These are phyloP conservation scores for Cyclospora cayetanensis DNA, from an alignment of 169 alveolate species.

Conservation along the genomic window DNA sequence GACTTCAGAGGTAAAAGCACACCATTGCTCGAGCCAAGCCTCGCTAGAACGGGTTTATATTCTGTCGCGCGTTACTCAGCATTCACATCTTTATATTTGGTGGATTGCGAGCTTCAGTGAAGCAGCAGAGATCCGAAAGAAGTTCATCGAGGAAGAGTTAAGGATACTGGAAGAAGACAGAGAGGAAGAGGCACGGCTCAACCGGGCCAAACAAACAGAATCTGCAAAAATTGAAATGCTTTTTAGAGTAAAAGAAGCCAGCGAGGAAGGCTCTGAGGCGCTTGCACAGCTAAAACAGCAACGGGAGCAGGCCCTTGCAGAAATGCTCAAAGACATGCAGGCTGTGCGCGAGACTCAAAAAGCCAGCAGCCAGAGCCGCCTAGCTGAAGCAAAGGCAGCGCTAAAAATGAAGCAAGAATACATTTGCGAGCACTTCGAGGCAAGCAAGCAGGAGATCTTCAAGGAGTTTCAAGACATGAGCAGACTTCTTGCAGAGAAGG, in stretches of 20 bases:
- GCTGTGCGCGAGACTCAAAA: constrained; percentile 31
- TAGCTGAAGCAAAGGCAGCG: constrained; percentile 27
- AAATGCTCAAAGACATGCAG: constrained; percentile 48
- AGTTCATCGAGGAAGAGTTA: constrained; percentile 10
- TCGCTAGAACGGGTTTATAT: too few species aligned
- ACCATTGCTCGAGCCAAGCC: background rate
- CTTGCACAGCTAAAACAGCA: background rate
- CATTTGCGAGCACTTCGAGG: constrained; percentile 46
- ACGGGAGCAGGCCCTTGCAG: constrained; percentile 51
- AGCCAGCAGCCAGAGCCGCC: constrained; percentile 20
- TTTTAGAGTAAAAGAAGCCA: constrained; percentile 41
- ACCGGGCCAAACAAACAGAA: constrained; percentile 46
- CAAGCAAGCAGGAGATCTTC: constrained; percentile 16
- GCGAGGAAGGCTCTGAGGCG: constrained; percentile 42
- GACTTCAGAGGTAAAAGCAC: constrained; percentile 21
- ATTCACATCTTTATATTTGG: background rate
- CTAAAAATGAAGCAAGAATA: constrained; percentile 26
- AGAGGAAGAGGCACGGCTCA: constrained; percentile 43
- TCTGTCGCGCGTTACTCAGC: too few species aligned
- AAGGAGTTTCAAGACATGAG: constrained; percentile 31
- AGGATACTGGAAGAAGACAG: constrained; percentile 23
- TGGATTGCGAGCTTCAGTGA: constrained; percentile 32
- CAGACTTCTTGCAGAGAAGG: constrained; percentile 10
- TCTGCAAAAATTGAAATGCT: constrained; percentile 49
- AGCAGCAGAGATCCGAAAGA: constrained; percentile 50